A percentile compares a stretch with the other conserved stretches of the same genome.
Evolutionary conservation across 2,329 filamentous ascomycete genomes (phyloP).

Genomic region (Triangularia verruculosa): DNA sequence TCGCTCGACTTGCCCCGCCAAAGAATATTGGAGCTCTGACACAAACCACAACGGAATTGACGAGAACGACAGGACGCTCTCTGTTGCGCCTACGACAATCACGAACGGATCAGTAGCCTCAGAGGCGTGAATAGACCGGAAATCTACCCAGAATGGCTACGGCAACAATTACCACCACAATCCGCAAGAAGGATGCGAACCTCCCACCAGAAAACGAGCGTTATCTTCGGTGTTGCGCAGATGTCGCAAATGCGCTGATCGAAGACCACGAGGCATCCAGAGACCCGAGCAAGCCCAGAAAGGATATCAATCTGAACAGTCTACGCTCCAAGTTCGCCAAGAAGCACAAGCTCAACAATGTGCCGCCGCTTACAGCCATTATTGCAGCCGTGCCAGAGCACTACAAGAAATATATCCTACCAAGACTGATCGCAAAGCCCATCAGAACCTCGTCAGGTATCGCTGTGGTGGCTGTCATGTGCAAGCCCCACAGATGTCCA

Average conservation of each 20-base stretch:
- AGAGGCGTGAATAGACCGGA: not conserved
- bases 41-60: not conserved
- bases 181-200: constrained; percentile 68
- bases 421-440: constrained; percentile 93
- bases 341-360: constrained; percentile 84
- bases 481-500: constrained; percentile 95
- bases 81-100: not conserved
- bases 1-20: not conserved
- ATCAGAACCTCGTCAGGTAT: constrained; percentile 93
- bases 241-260: constrained; percentile 90
- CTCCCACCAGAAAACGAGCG: constrained; percentile 91
- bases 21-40: not conserved
- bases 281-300: constrained; percentile 68
- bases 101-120: not conserved
- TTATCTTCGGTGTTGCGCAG: constrained; percentile 89
- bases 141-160: constrained; percentile 30
- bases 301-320: constrained; percentile 89
- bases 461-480: constrained; percentile 98
- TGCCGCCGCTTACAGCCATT: constrained; percentile 91
- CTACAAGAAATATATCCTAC: constrained; percentile 98
- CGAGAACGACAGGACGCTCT: not conserved
- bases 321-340: constrained; percentile 84
- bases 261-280: constrained; percentile 85
- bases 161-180: constrained; percentile 55
- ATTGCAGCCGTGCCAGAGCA: constrained; percentile 98